A percentile compares a stretch with the other conserved stretches of the same genome.
These are phyloP conservation scores for Tylopilus rubrobrunneus DNA, from an alignment of 768 basidiomycete genomes.

Conservation along the genomic window DNA sequence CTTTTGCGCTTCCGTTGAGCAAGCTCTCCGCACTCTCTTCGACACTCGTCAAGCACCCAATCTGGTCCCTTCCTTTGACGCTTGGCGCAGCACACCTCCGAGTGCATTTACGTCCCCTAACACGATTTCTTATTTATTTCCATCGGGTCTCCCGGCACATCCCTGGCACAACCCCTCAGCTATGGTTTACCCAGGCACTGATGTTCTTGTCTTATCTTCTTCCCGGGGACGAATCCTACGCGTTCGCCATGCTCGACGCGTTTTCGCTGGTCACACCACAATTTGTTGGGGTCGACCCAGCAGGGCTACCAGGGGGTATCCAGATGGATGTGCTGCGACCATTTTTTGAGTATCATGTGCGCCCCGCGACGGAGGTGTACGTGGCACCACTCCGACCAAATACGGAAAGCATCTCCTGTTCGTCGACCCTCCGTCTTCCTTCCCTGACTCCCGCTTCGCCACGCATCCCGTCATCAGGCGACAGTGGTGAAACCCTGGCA, in stretches of 20 bases:
- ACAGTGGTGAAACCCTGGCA: neutral
- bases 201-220: conserved; percentile 50
- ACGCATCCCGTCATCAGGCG: neutral
- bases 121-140: conserved; percentile 49
- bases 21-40: conserved; percentile 53
- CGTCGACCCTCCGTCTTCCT: conserved; percentile 52
- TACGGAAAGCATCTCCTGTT: conserved; percentile 51
- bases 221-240: conserved; percentile 73
- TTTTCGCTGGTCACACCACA: conserved; percentile 17
- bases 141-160: conserved; percentile 56
- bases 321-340: conserved; percentile 36
- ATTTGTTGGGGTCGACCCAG: conserved; percentile 13
- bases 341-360: conserved; percentile 51
- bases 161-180: conserved; percentile 49
- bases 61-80: conserved; percentile 40
- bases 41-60: conserved; percentile 42
- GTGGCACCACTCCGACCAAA: conserved; percentile 52
- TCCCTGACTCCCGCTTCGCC: neutral
- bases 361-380: conserved; percentile 36
- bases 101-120: conserved; percentile 43
- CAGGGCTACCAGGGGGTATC: conserved; percentile 30
- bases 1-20: conserved; percentile 59
- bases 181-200: conserved; percentile 68
- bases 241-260: conserved; percentile 35
- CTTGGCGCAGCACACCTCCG: conserved; percentile 5